A percentile compares a stretch with the other conserved stretches of the same genome.
phyloP scores from a whole-genome alignment of 2,329 filamentous ascomycete species.

The Ilyonectria robusta region DNA sequence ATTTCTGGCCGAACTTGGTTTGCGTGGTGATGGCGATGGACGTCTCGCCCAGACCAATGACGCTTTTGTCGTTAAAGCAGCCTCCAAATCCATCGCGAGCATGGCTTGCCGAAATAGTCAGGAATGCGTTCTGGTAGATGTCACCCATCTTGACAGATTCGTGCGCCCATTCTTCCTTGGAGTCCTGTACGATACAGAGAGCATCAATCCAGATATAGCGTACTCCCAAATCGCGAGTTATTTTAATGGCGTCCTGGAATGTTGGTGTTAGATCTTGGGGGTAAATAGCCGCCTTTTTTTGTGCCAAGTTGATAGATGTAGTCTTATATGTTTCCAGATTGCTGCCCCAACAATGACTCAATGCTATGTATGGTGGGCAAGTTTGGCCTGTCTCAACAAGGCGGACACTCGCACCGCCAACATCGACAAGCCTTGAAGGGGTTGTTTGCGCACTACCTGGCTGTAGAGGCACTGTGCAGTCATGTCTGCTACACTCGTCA shows the following conservation, averaged over 20 bases:
- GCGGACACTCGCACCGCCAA: too few species aligned
- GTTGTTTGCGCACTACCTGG: too few species aligned
- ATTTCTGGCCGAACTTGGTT: too few species aligned
- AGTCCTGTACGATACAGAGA: constrained; percentile 4
- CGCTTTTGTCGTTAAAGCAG: too few species aligned
- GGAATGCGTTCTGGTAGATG: not conserved
- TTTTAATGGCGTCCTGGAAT: not conserved
- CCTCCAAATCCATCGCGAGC: too few species aligned
- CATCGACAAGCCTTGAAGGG: too few species aligned
- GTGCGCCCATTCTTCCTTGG: not conserved
- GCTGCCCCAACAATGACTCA: not conserved
- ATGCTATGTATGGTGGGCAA: not conserved
- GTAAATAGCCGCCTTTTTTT: not conserved
- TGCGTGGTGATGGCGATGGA: too few species aligned
- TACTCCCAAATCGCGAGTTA: not conserved
- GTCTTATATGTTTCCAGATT: not conserved
- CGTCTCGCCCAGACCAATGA: too few species aligned
- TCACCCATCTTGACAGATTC: not conserved
- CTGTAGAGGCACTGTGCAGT: too few species aligned
- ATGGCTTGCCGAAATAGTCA: not conserved
- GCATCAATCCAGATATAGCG: constrained; percentile 17
- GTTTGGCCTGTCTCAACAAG: too few species aligned
- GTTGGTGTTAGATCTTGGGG: not conserved
- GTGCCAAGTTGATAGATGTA: not conserved
- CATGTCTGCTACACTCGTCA: too few species aligned